phyloP scores from a whole-genome alignment of 2,329 filamentous ascomycete genomes.

The Anisogramma anomala region DNA sequence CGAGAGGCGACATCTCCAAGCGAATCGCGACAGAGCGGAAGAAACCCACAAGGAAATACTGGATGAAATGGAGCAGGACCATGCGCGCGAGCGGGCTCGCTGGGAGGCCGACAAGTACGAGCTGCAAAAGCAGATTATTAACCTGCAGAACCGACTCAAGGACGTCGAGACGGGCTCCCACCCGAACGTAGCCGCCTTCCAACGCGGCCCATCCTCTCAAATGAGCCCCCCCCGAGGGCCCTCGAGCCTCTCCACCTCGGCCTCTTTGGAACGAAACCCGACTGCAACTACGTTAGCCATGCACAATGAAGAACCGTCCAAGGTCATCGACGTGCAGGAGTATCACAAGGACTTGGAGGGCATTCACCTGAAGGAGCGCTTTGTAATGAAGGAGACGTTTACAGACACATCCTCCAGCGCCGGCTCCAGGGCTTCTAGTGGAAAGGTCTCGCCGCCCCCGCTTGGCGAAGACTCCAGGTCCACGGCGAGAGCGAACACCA shows the following conservation, averaged over 20 bases:
- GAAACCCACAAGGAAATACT: constrained; percentile 32
- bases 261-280: not conserved
- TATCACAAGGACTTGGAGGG: constrained; percentile 50
- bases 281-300: constrained; percentile 1
- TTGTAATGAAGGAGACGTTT: constrained; percentile 42
- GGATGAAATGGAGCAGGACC: constrained; percentile 10
- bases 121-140: constrained; percentile 17
- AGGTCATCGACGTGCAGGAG: constrained; percentile 40
- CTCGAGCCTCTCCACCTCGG: constrained; percentile 24
- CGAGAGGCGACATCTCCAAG: constrained; percentile 42
- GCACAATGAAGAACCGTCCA: constrained; percentile 20
- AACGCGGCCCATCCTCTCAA: constrained; percentile 13
- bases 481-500: constrained; percentile 5
- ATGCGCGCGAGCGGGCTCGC: constrained; percentile 4
- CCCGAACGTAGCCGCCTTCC: constrained; percentile 14
- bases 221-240: constrained; percentile 25
- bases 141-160: constrained; percentile 16
- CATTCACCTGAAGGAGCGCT: constrained; percentile 43
- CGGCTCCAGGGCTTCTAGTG: constrained; percentile 20
- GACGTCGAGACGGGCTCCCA: constrained; percentile 9
- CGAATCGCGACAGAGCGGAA: constrained; percentile 40
- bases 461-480: constrained; percentile 2
- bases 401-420: constrained; percentile 25
- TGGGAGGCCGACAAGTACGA: constrained; percentile 26
- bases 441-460: constrained; percentile 16